Evolutionary conservation across 345 rosid genomes (phyloP), one percentile per base, ranked within the genome.

Genomic region (Mangifera indica): DNA sequence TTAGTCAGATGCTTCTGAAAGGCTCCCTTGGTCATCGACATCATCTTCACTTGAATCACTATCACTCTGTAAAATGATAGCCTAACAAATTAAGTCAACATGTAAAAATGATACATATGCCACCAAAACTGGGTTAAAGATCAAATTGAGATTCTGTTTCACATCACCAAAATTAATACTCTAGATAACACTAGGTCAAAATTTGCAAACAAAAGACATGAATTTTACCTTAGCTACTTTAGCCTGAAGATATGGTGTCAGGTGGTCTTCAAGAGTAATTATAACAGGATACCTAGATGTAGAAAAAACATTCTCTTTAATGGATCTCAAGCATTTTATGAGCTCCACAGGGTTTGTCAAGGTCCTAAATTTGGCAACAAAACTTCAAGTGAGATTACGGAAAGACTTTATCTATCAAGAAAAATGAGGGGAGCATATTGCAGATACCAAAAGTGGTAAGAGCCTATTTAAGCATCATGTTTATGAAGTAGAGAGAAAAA

Each of bases 201-300:
- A 48, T n/a, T 14, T 14, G 45, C 17, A 20, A 3, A 37, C 42
- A 37, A 40, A 71, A 75, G 62, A 78, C 58, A 67, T 42, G 34
- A 42, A 75, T 84, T 74, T 34, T 67, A 87, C 97, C 92, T 89
- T 79, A 66, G 94, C 94, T 78, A 82, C 92, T 91, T 89, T 86
- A 10, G 74, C 83, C 56, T 86, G 97, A 78, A 91, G 92, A 76
- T 84, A 84, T n/a, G 92, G 81, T 4, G 88, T 84, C 66, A 91
- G 86, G 77, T 91, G 94, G 81, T 87, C 94, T 78, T 89, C 97
- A 3, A 91, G 89, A 68, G 97, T 89, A 44, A 89, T 86, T 21
- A 91, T 85, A 49, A 91, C 89, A 20, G 94, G 93, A 62, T 82
- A 91, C 7, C 83, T 87, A 48, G 92, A 89, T 73, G 85, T 83